Base-by-base conservation (phyloP, 83 land plant species). In the Thuja plicata region DNA sequence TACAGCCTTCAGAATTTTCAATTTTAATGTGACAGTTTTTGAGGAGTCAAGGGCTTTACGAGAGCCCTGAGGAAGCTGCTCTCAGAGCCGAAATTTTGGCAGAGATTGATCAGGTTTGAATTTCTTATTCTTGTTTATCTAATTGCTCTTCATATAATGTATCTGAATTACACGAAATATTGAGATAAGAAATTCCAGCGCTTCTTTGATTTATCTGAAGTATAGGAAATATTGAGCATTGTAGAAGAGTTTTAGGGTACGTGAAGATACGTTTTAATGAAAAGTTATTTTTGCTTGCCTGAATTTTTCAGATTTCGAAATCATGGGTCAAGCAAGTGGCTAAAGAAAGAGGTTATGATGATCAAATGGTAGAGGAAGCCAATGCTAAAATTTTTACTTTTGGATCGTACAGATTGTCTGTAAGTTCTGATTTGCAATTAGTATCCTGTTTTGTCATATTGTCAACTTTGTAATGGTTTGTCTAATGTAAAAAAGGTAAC, bases 351-450 rank as follows among this genome's bases (percentile, higher is more conserved):
- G 97, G 99, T 1, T 95, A 93, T 86, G 92, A 88, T 88, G 97
- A 98, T 46, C 96, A 96, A 85, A 57, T 95, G 79, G 94, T 95
- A 35, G 97, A 93, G 48, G 97, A 97, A 40, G 99, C 99, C 52
- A 96, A 96, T 90, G 96, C 99, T 57, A 93, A 94, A 88, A 96
- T 98, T 66, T 97, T 95, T 89, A 98, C 99, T 77, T 98, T 97
- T 90, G 99, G 99, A 35, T 98, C 99, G 46, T 98, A 96, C 90
- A 94, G 99, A 0, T 89, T 98, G 24, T 99, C 99, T 92, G 99
- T 98, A 94, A 88, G 93, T 21, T 86, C 8, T 32, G 10, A 16
- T 16, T 24, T 30, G 13, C 38, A 32, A 32, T 13, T 37, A 43
- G 45, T 52, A 15, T 0, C 7, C 11, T 24, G 3, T 17, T 10